Evolutionary conservation across 768 basidiomycete genomes (phyloP).

Genomic region (Tylopilus rubrobrunneus): DNA sequence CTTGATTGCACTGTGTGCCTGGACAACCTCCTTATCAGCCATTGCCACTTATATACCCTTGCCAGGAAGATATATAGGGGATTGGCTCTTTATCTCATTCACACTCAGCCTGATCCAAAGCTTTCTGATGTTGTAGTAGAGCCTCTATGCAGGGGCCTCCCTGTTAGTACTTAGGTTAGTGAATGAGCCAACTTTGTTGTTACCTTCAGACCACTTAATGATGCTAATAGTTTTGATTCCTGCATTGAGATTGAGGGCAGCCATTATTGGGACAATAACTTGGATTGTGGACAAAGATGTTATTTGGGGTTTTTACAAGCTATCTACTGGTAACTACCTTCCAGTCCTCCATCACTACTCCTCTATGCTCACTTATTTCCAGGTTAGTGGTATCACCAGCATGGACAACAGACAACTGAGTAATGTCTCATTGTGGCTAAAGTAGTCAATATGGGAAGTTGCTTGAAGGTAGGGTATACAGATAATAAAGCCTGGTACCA

Average conservation of each 20-base stretch:
- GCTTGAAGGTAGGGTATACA: too few species aligned
- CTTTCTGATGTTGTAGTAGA: not conserved
- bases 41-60: not conserved
- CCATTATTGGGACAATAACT: not conserved
- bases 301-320: slow-evolving; percentile 1
- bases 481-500: too few species aligned
- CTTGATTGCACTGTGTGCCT: not conserved
- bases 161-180: not conserved
- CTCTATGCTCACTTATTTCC: too few species aligned
- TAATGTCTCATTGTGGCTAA: slow-evolving; percentile 8
- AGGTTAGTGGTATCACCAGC: not conserved
- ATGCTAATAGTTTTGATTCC: not conserved
- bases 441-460: too few species aligned
- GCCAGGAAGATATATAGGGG: not conserved
- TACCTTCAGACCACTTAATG: not conserved
- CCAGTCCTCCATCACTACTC: too few species aligned
- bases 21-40: not conserved
- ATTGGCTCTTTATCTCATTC: not conserved
- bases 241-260: not conserved
- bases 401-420: not conserved
- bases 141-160: not conserved
- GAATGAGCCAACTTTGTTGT: not conserved
- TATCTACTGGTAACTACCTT: not conserved
- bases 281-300: not conserved
- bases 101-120: not conserved